Evolutionary conservation across 768 basidiomycete genomes (phyloP).

Genomic region (Termitomyces sp.): DNA sequence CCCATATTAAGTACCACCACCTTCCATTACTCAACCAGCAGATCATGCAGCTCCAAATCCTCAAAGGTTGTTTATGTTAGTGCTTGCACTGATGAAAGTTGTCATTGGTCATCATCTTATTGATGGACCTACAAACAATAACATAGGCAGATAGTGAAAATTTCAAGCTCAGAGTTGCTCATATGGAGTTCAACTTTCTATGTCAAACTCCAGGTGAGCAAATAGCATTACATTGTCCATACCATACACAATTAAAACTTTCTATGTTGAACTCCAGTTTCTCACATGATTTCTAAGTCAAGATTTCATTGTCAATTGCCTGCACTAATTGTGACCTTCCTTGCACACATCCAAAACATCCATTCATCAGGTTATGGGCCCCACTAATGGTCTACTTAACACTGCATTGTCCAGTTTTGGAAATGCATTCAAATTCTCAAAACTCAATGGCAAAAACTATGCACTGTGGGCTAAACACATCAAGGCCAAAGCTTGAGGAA

Average conservation of each 20-base stretch:
- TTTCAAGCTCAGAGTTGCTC: background rate
- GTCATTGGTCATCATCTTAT: no score
- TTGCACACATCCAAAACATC: background rate
- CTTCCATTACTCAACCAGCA: no score
- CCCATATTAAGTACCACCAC: no score
- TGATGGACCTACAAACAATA: background rate
- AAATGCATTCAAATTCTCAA: background rate
- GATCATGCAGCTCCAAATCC: no score
- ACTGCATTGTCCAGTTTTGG: background rate
- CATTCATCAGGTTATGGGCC: slow-evolving; percentile 1
- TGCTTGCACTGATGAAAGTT: background rate
- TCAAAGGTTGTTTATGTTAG: no score
- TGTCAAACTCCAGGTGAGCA: background rate
- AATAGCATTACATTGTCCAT: background rate
- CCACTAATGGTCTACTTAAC: background rate
- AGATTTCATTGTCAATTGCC: background rate
- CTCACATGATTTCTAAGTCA: background rate
- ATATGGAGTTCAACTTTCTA: background rate
- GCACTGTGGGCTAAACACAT: background rate
- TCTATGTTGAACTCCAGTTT: background rate
- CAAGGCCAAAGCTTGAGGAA: background rate
- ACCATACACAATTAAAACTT: background rate
- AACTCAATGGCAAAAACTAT: background rate
- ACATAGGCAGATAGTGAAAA: background rate
- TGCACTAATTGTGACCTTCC: background rate